phyloP scores from a whole-genome alignment of 176 grass and related monocot genomes.

The Melocanna baccifera region DNA sequence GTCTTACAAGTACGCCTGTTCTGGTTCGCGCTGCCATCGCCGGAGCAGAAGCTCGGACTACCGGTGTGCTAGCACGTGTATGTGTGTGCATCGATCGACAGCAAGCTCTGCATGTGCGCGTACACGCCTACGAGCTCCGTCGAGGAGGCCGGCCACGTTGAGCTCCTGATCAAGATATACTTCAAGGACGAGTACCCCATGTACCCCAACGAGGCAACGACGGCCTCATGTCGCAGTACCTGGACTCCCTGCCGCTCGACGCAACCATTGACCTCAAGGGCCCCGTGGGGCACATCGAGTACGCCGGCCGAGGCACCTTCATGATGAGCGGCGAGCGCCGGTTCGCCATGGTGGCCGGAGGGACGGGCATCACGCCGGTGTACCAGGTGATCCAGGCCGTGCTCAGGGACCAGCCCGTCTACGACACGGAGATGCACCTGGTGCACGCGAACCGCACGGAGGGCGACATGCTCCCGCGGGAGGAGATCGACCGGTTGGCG shows the following conservation, averaged over 20 bases:
- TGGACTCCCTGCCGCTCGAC: conserved; percentile 57
- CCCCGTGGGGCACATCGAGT: conserved; percentile 67
- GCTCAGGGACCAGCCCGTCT: conserved; percentile 60
- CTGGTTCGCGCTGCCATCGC: conserved; percentile 54
- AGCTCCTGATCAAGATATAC: conserved; percentile 87
- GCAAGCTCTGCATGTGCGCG: conserved; percentile 71
- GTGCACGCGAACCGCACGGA: conserved; percentile 71
- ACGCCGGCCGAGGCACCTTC: conserved; percentile 56
- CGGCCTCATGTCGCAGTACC: conserved; percentile 76
- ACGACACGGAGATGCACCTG: conserved; percentile 70
- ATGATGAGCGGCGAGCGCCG: conserved; percentile 36
- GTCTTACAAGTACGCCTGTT: conserved; percentile 61
- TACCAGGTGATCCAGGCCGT: conserved; percentile 94
- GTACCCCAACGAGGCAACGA: conserved; percentile 56
- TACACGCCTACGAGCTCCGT: conserved; percentile 73
- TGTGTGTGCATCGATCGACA: conserved; percentile 48
- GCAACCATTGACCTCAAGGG: conserved; percentile 55
- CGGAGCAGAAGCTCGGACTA: conserved; percentile 53
- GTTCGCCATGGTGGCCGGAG: conserved; percentile 68
- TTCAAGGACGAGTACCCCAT: conserved; percentile 61
- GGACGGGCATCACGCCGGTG: conserved; percentile 78
- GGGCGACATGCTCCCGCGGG: conserved; percentile 72
- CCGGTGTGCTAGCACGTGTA: conserved; percentile 74
- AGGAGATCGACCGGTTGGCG: conserved; percentile 65
- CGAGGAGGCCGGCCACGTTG: conserved; percentile 57